These are phyloP conservation scores for Rhizopogon vulgaris DNA, from an alignment of 768 basidiomycete species.

Conservation along the genomic window DNA sequence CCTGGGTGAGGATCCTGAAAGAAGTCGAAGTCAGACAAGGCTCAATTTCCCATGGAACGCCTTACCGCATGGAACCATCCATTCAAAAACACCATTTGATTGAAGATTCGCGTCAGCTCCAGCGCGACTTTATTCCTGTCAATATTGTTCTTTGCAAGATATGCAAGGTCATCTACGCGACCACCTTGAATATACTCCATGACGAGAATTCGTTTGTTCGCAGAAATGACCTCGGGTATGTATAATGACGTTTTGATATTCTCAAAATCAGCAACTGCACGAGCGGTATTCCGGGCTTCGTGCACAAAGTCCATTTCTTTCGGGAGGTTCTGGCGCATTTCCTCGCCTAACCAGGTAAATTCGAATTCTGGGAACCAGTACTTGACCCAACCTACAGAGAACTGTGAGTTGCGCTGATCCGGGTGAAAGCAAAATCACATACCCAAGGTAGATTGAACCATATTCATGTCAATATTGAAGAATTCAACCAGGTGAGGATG, in stretches of 20 bases:
- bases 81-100: slow-evolving; percentile 92
- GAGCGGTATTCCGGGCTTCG: slow-evolving; percentile 82
- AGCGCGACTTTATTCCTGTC: slow-evolving; percentile 92
- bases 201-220: slow-evolving; percentile 78
- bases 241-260: slow-evolving; percentile 74
- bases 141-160: slow-evolving; percentile 74
- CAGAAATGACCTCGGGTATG: slow-evolving; percentile 76
- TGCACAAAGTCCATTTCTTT: slow-evolving; percentile 94
- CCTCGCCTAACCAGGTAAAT: slow-evolving; percentile 87
- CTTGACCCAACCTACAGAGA: slow-evolving; percentile 69
- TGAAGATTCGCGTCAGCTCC: slow-evolving; percentile 87
- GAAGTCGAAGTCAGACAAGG: not conserved
- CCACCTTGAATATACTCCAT: slow-evolving; percentile 95
- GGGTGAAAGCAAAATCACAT: slow-evolving; percentile 9
- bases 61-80: slow-evolving; percentile 84
- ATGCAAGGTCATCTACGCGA: slow-evolving; percentile 81
- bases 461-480: slow-evolving; percentile 84
- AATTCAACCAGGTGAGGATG: slow-evolving; percentile 94
- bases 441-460: slow-evolving; percentile 73
- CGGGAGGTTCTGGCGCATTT: slow-evolving; percentile 89
- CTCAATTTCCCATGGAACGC: slow-evolving; percentile 3
- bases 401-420: not conserved
- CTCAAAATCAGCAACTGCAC: slow-evolving; percentile 64
- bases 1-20: slow-evolving; percentile 82
- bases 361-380: slow-evolving; percentile 95